These are phyloP conservation scores for Saprolegnia parasitica DNA, from an alignment of 352 stramenopile species.

Conservation along the genomic window DNA sequence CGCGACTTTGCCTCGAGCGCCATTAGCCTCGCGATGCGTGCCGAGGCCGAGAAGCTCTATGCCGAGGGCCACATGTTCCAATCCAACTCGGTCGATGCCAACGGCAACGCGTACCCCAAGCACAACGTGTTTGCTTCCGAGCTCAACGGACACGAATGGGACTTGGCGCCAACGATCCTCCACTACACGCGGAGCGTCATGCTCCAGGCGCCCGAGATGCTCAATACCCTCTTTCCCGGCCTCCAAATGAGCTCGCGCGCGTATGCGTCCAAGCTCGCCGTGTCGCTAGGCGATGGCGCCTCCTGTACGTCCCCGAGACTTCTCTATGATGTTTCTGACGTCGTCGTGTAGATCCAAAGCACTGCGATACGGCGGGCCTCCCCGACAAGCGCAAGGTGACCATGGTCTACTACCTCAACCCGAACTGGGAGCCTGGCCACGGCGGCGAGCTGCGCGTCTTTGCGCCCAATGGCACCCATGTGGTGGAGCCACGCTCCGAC, in stretches of 20 bases:
- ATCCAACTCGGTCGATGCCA: conserved; percentile 44
- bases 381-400: conserved; percentile 60
- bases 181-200: conserved; percentile 52
- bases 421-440: conserved; percentile 45
- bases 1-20: conserved; percentile 39
- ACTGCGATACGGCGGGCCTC: conserved; percentile 48
- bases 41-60: conserved; percentile 43
- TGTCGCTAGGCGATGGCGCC: conserved; percentile 45
- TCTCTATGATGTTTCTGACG: background rate
- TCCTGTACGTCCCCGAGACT: conserved; percentile 36
- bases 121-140: conserved; percentile 48
- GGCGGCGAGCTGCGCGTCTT: conserved; percentile 57
- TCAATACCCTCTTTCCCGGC: conserved; percentile 47
- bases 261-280: conserved; percentile 50
- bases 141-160: conserved; percentile 47
- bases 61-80: conserved; percentile 50
- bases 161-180: conserved; percentile 43
- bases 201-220: conserved; percentile 42
- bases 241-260: conserved; percentile 42
- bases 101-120: conserved; percentile 41
- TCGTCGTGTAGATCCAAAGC: conserved; percentile 41
- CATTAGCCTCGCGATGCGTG: conserved; percentile 40
- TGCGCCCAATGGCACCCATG: conserved; percentile 34
- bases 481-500: conserved; percentile 64
- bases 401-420: conserved; percentile 75